A percentile compares a stretch with the other conserved stretches of the same genome.
Conservation (phyloP, 2,329 filamentous ascomycete species). For the Boeremia exigua region DNA sequence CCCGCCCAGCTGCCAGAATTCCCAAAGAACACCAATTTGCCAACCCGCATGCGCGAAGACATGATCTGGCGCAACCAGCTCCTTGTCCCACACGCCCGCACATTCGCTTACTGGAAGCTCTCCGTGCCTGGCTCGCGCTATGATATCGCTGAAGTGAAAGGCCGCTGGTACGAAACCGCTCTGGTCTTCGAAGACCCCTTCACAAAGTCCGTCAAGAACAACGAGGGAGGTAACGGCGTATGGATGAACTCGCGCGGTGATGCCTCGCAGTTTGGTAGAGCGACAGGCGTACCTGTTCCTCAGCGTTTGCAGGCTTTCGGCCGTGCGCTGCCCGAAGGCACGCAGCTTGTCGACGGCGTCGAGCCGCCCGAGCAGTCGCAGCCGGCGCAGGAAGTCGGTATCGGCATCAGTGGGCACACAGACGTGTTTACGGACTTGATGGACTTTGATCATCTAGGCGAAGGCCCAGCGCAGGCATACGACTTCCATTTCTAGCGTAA, state of each 20-base stretch:
- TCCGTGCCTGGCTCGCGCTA: conserved; percentile 41
- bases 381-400: conserved; percentile 5
- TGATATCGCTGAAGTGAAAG: conserved; percentile 59
- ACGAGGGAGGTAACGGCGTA: conserved; percentile 51
- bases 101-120: conserved; percentile 54
- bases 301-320: conserved; percentile 53
- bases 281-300: conserved; percentile 36
- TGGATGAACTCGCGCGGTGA: conserved; percentile 58
- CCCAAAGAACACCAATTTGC: conserved; percentile 54
- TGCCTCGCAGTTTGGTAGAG: conserved; percentile 32
- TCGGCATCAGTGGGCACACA: conserved; percentile 3
- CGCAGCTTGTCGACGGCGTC: conserved; percentile 49
- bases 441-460: conserved; percentile 13
- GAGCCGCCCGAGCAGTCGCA: conserved; percentile 36
- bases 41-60: conserved; percentile 59
- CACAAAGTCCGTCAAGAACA: conserved; percentile 44
- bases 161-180: conserved; percentile 66
- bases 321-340: conserved; percentile 46
- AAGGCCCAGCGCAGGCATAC: background rate
- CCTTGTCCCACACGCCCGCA: conserved; percentile 48
- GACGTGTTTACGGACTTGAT: conserved; percentile 15
- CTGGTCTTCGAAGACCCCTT: conserved; percentile 52
- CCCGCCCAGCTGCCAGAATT: conserved; percentile 40
- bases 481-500: conserved; percentile 10
- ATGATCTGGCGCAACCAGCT: conserved; percentile 56